Evolutionary conservation across 1,284 basidiomycete species (phyloP).

Genomic region (Rhodofomes roseus): DNA sequence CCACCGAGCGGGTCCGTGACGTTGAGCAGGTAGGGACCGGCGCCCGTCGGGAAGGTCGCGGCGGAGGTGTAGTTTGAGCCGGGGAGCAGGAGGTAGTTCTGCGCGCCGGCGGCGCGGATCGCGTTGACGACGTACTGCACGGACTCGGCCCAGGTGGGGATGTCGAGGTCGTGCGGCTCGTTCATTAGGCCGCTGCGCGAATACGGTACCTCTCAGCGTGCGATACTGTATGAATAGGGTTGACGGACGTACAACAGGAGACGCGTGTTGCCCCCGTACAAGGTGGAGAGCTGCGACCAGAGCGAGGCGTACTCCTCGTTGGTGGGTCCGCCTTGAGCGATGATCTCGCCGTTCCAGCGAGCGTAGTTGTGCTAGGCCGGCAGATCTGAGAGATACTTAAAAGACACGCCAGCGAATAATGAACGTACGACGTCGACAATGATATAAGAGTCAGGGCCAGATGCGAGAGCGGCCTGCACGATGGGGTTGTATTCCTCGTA

Average conservation of each 20-base stretch:
- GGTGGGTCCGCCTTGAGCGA: slow-evolving; percentile 52
- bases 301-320: slow-evolving; percentile 47
- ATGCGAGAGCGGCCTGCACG: slow-evolving; percentile 44
- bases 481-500: slow-evolving; percentile 38
- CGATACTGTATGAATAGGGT: too few species aligned
- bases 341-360: slow-evolving; percentile 47
- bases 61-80: slow-evolving; percentile 43
- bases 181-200: slow-evolving; percentile 42
- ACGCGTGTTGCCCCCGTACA: slow-evolving; percentile 44
- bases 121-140: slow-evolving; percentile 48
- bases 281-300: slow-evolving; percentile 49
- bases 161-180: slow-evolving; percentile 47
- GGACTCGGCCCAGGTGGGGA: slow-evolving; percentile 40
- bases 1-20: slow-evolving; percentile 52
- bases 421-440: slow-evolving; percentile 44
- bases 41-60: slow-evolving; percentile 45
- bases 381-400: too few species aligned
- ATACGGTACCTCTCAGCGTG: too few species aligned
- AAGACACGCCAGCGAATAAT: background rate
- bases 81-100: slow-evolving; percentile 44
- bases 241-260: slow-evolving; percentile 44
- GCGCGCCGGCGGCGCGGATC: slow-evolving; percentile 45
- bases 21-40: slow-evolving; percentile 43
- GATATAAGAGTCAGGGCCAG: slow-evolving; percentile 39
- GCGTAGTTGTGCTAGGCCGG: slow-evolving; percentile 48